Percentiles rank a stretch among this genome's conserved stretches.
phyloP scores from a whole-genome alignment of 345 rosid genomes.

The Rhodamnia rubescens region DNA sequence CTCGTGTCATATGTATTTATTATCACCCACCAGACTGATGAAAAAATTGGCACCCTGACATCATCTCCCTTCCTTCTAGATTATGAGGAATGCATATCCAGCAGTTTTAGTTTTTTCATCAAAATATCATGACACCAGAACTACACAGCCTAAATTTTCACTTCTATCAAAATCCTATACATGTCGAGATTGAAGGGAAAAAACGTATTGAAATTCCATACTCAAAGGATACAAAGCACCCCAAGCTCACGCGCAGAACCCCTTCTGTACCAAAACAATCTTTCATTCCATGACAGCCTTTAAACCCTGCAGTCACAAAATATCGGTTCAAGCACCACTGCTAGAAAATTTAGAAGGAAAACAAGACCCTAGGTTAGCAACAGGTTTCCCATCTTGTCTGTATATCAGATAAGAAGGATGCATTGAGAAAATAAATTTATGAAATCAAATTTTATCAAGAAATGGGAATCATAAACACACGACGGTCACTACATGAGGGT shows the following conservation, averaged over 20 bases:
- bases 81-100: neutral
- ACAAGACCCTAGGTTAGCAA: neutral
- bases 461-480: neutral
- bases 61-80: neutral
- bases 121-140: neutral
- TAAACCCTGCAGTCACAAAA: conserved; percentile 36
- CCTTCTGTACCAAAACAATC: conserved; percentile 86
- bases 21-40: neutral
- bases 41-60: neutral
- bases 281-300: conserved; percentile 48
- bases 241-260: conserved; percentile 92
- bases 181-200: neutral
- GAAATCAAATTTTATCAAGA: neutral
- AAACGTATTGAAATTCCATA: neutral
- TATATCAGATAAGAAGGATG: neutral
- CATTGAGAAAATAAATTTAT: neutral
- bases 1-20: neutral
- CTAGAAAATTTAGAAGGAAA: neutral
- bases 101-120: neutral
- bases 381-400: neutral
- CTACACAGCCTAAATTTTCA: neutral
- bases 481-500: neutral
- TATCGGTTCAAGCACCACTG: neutral
- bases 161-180: neutral
- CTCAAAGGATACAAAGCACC: conserved; percentile 88